phyloP scores from a whole-genome alignment of 331 rosid species.

The Malus hybrid region DNA sequence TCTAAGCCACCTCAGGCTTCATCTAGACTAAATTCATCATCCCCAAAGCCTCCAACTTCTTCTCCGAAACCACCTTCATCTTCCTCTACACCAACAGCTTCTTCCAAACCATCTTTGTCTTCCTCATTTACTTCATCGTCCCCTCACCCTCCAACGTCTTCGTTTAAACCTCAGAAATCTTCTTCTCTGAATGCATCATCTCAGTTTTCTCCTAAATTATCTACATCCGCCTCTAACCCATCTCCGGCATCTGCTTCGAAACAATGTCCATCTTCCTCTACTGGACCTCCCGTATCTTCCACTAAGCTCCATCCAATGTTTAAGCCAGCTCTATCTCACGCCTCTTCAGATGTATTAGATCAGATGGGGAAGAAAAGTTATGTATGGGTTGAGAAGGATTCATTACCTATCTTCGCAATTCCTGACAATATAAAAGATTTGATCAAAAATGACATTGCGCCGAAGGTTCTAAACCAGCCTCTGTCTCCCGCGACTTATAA shows the following conservation, averaged over 20 bases:
- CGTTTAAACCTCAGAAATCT: background rate
- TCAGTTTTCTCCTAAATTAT: background rate
- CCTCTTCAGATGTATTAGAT: background rate
- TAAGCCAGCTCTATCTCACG: slow-evolving; percentile 1
- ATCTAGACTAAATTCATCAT: background rate
- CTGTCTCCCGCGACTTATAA: slow-evolving; percentile 23
- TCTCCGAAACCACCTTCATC: background rate
- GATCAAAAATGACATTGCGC: slow-evolving; percentile 23
- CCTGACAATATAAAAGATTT: slow-evolving; percentile 21
- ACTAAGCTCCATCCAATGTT: background rate
- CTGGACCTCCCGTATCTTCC: background rate
- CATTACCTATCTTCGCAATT: slow-evolving; percentile 19
- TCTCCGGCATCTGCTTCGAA: background rate
- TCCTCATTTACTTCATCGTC: background rate
- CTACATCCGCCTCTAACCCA: background rate
- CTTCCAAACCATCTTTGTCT: too few relatives aligned
- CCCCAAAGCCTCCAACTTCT: background rate
- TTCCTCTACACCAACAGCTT: background rate
- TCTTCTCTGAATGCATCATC: background rate
- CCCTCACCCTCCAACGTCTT: background rate
- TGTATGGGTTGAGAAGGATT: background rate
- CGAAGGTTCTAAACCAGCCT: slow-evolving; percentile 12
- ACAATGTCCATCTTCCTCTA: background rate
- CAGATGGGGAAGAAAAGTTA: slow-evolving; percentile 2
- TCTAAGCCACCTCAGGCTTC: background rate